Evolutionary conservation across 768 basidiomycete genomes (phyloP), one percentile per base, ranked within the genome.

Genomic region (Calocera cornea): DNA sequence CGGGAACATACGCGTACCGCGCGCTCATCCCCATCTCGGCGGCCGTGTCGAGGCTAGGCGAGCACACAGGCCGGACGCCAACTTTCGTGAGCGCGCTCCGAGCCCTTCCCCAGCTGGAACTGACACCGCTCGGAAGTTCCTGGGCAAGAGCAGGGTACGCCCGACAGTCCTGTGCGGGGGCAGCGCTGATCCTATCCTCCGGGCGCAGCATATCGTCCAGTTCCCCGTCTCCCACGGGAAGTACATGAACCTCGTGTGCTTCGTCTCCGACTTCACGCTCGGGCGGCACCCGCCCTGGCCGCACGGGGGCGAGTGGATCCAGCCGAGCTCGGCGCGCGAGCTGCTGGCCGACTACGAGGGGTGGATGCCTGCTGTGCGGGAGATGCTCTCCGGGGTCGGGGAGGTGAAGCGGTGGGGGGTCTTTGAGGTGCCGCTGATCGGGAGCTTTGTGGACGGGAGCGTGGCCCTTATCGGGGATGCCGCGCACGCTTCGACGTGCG

Each of bases 381-480:
- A 7, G 27, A 60, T 60, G 54, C 31, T 60, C 14, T 11, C 27
- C 7, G 54, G 54, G 27, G 54, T 33, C 14, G 31, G 19, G 24
- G 27, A 60, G 19, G 54, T 60, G 24, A 2, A 22, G 19, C 77
- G 75, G 70, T 84, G 83, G 81, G 78, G 78, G 2, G 71, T 84
- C 1, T 78, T 81, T 68, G 71, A 72, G 22, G 69, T 84, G n/a
- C 74, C 73, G 5, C 76, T 77, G 5, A 71, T 84, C 16, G 76
- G 78, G 0, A 73, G 74, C 7, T 83, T 77, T 68, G 78, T 78
- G 1, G 71, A 72, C 22, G 78, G 76, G 14, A 73, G 74, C 1
- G 79, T 84, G 2, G 80, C 78, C 7, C 73, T 86, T 12, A 72
- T 81, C 1, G 84, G 83, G 27, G 84, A 85, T 68, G 79, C 84